Evolutionary conservation across 1,284 basidiomycete genomes (phyloP), one percentile per base, ranked within the genome.

Genomic region (Crepidotus sp.): DNA sequence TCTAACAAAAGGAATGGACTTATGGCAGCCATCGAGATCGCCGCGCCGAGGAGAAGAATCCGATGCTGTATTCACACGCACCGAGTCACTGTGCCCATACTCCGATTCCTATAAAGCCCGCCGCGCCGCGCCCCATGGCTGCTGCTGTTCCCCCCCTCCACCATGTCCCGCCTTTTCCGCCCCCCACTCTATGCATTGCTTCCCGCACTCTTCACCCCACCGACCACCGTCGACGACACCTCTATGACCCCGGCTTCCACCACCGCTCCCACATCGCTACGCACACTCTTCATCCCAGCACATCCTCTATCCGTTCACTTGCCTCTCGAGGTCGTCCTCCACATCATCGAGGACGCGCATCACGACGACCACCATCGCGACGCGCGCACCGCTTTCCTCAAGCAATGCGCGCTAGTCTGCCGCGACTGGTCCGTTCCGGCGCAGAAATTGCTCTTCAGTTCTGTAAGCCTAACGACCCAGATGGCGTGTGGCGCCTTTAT

Each of bases 401-500:
- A 58, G 39, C 60, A 67, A 40, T 80, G 73, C 54, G 62, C 80
- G 0, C 69, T 83, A 36, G 78, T 85, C 19, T 83, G 72, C 67
- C 69, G 65, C 56, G 65, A 70, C 24, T 85, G 82, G 82, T 74
- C 79, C 0, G 55, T 62, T 21, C 64, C 71, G 25, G 69, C 77
- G 0, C 83, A 85, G 59, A 74, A 70, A 49, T 68, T 80, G 14
- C 67, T 85, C 40, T 84, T 83, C 61, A 66, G 66, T 46, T 62
- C 66, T 40, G 71, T 83, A 45, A 63, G 64, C 31, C 68, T 84
- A 40, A 63, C 67, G 42, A 73, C 72, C 22, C 68, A 74, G 50
- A 58, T 62, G 11, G 70, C 75, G 2, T 78, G 71, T 59, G 61
- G 64, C 35, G 66, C 77, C 0, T 83, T 85, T 61, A 57, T 61